A percentile compares a stretch with the other conserved stretches of the same genome.
phyloP scores from a whole-genome alignment of 345 rosid genomes.

The Salix udensis region DNA sequence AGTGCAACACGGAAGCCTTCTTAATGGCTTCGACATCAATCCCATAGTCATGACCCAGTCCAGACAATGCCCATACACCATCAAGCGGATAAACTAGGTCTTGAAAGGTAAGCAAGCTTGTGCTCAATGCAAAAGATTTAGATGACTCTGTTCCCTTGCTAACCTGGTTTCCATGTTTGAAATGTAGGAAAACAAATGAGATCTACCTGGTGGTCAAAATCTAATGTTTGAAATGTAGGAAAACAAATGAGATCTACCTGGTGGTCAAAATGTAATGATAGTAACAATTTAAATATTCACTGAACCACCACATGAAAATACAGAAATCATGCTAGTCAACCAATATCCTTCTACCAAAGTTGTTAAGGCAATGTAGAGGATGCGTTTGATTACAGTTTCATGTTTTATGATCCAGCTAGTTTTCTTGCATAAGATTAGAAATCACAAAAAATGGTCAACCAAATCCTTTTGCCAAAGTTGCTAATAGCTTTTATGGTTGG shows the following conservation, averaged over 20 bases:
- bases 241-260: not conserved
- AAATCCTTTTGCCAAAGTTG: not conserved
- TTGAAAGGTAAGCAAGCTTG: conserved; percentile 30
- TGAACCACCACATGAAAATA: not conserved
- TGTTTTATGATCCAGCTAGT: not conserved
- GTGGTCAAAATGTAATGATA: not conserved
- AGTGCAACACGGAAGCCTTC: conserved; percentile 31
- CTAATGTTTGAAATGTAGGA: not conserved
- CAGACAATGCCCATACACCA: conserved; percentile 21
- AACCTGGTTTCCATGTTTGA: conserved; percentile 31
- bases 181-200: conserved; percentile 5
- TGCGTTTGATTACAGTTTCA: not conserved
- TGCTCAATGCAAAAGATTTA: conserved; percentile 36
- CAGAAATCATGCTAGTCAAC: not conserved
- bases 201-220: not conserved
- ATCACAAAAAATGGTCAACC: not conserved
- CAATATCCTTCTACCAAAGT: not conserved
- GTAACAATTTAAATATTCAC: not conserved
- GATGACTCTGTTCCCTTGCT: conserved; percentile 36
- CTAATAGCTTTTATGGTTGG: not conserved
- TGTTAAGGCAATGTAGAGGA: not conserved
- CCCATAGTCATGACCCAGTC: conserved; percentile 28
- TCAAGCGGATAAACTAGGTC: conserved; percentile 23
- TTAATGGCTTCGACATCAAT: conserved; percentile 17
- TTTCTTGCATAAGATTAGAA: not conserved